phyloP scores from a whole-genome alignment of 257 asterid species.

The Ophiorrhiza pumila region DNA sequence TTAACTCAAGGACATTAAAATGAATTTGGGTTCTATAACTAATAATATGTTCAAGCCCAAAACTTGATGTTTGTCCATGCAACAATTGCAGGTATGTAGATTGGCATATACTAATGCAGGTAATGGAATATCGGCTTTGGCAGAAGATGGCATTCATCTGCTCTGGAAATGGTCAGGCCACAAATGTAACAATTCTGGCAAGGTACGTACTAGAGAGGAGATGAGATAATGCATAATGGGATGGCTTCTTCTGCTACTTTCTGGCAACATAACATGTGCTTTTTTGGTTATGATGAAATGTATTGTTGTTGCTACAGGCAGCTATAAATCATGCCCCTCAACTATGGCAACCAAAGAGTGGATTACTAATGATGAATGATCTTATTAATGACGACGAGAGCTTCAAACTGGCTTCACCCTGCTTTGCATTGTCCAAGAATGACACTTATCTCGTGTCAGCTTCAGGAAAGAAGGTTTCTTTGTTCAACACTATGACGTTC shows the following conservation, averaged over 20 bases:
- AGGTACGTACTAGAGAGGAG: conserved; percentile 34
- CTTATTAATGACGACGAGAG: neutral
- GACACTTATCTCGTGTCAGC: conserved; percentile 7
- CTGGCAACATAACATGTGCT: neutral
- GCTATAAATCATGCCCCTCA: conserved; percentile 46
- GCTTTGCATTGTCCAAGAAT: conserved; percentile 16
- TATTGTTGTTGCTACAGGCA: conserved; percentile 32
- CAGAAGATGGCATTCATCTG: conserved; percentile 56
- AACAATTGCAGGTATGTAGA: conserved; percentile 59
- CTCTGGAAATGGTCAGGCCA: conserved; percentile 60
- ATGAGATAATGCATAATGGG: neutral
- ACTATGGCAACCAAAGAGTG: conserved; percentile 44
- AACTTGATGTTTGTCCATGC: conserved; percentile 13
- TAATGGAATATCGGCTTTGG: conserved; percentile 52
- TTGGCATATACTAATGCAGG: conserved; percentile 62
- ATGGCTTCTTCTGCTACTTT: neutral
- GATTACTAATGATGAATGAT: conserved; percentile 13
- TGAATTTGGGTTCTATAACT: neutral
- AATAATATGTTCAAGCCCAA: neutral
- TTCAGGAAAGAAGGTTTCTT: conserved; percentile 4
- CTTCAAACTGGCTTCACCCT: neutral
- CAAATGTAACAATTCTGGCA: conserved; percentile 23
- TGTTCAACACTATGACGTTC: conserved; percentile 1
- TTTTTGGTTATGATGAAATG: neutral
- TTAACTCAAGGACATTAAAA: no score